Evolutionary conservation across 1,139 yeast genomes (phyloP).

Genomic region (Protomyces gravidus): DNA sequence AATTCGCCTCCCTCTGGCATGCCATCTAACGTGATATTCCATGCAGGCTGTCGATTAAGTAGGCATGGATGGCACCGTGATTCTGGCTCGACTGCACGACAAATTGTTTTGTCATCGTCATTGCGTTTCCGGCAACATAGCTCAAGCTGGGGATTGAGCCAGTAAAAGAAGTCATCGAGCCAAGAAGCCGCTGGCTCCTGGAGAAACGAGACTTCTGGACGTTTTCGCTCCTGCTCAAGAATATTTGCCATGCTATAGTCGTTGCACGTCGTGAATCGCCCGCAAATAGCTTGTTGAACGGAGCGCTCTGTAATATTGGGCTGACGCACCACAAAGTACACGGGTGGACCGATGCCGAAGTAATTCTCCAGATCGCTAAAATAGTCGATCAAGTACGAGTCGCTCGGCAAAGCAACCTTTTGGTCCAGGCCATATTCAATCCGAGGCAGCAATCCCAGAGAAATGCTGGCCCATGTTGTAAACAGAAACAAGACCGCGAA

Average conservation of each 20-base stretch:
- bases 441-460: constrained; percentile 64
- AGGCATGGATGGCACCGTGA: constrained; percentile 72
- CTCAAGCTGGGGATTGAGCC: constrained; percentile 80
- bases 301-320: constrained; percentile 57
- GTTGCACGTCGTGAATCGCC: constrained; percentile 78
- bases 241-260: constrained; percentile 73
- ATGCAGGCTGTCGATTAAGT: constrained; percentile 52
- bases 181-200: constrained; percentile 83
- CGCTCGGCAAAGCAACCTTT: constrained; percentile 76
- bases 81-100: constrained; percentile 65
- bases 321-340: constrained; percentile 70
- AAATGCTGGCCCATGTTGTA: constrained; percentile 59
- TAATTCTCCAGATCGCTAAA: constrained; percentile 70
- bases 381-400: constrained; percentile 73
- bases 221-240: constrained; percentile 77
- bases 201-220: constrained; percentile 61
- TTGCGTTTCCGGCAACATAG: constrained; percentile 70
- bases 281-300: constrained; percentile 74
- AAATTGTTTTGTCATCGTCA: constrained; percentile 45
- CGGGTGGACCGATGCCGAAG: constrained; percentile 86
- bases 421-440: constrained; percentile 82
- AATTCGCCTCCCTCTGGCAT: constrained; percentile 76
- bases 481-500: constrained; percentile 54
- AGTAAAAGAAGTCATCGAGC: constrained; percentile 84
- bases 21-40: constrained; percentile 74